These are phyloP conservation scores for Chloranthus sessilifolius DNA, from an alignment of 164 flowering plant species.

Conservation along the genomic window DNA sequence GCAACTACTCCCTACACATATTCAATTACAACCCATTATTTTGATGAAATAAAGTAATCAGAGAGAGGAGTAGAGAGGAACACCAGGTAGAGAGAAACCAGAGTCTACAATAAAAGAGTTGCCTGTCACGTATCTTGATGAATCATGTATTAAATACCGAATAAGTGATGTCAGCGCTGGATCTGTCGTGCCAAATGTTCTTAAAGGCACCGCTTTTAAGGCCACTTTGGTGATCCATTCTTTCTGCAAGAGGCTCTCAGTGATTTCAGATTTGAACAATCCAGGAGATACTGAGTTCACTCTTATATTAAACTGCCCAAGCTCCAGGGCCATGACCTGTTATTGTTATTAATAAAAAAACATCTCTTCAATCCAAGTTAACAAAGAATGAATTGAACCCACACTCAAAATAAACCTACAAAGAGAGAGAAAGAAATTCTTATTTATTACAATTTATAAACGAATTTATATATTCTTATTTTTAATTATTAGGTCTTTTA, in stretches of 20 bases:
- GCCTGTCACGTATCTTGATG: constrained; percentile 25
- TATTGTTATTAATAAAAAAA: no score
- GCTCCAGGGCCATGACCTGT: constrained; percentile 22
- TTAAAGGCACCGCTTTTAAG: constrained; percentile 15
- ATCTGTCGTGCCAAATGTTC: constrained; percentile 17
- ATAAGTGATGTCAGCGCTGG: constrained; percentile 27
- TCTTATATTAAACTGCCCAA: constrained; percentile 27
- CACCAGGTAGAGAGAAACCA: constrained; percentile 23
- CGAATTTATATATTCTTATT: no score
- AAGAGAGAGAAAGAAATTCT: no score
- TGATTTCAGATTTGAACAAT: constrained; percentile 32
- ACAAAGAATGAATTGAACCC: no score
- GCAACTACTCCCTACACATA: no score
- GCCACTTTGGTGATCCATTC: constrained; percentile 23
- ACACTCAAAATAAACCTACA: no score
- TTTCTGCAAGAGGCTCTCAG: constrained; percentile 19
- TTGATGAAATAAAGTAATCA: no score
- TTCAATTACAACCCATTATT: no score
- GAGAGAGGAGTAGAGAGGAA: constrained; percentile 26
- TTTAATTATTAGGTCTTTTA: no score
- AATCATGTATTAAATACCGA: constrained; percentile 24
- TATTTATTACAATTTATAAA: no score
- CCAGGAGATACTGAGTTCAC: constrained; percentile 34
- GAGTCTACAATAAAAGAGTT: constrained; percentile 23
- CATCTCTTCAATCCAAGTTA: no score